These are phyloP conservation scores for Stachybotrys echinatus DNA, from an alignment of 2,329 filamentous ascomycete species.

Conservation along the genomic window DNA sequence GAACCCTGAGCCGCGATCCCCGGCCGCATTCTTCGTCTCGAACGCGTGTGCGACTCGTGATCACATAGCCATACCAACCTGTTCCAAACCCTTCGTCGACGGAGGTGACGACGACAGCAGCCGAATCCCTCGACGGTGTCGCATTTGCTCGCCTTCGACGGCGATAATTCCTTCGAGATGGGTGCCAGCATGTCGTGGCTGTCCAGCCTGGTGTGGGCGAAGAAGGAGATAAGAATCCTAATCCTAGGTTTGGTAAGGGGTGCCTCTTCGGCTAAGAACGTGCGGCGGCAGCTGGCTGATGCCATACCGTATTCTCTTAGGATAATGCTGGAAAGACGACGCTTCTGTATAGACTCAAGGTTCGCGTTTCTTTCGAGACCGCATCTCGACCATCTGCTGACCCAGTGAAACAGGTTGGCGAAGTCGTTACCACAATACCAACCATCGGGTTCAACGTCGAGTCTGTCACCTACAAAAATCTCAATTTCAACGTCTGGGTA, in stretches of 20 bases:
- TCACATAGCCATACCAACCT: too few relatives aligned
- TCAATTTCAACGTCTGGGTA: conserved; percentile 99
- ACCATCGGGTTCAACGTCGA: conserved; percentile 99
- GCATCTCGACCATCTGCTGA: conserved; percentile 4
- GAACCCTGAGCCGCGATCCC: too few relatives aligned
- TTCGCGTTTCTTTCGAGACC: conserved; percentile 26
- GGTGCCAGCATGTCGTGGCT: conserved; percentile 64
- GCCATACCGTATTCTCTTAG: conserved; percentile 37
- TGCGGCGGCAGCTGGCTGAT: conserved; percentile 9
- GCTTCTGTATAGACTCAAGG: conserved; percentile 91
- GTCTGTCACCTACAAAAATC: conserved; percentile 95
- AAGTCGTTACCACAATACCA: conserved; percentile 97
- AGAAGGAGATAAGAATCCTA: conserved; percentile 97
- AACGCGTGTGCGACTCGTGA: too few relatives aligned
- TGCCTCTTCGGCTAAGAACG: conserved; percentile 8
- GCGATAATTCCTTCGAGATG: conserved; percentile 44
- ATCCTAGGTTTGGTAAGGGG: conserved; percentile 80
- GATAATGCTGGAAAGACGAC: conserved; percentile 99
- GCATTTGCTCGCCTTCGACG: too few relatives aligned
- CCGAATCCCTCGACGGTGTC: too few relatives aligned
- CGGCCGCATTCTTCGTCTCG: too few relatives aligned
- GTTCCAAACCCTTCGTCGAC: too few relatives aligned
- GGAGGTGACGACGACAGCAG: too few relatives aligned
- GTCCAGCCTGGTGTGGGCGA: conserved; percentile 73
- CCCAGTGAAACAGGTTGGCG: conserved; percentile 70